phyloP scores from a whole-genome alignment of 768 basidiomycete genomes.

The Termitomyces sp. region DNA sequence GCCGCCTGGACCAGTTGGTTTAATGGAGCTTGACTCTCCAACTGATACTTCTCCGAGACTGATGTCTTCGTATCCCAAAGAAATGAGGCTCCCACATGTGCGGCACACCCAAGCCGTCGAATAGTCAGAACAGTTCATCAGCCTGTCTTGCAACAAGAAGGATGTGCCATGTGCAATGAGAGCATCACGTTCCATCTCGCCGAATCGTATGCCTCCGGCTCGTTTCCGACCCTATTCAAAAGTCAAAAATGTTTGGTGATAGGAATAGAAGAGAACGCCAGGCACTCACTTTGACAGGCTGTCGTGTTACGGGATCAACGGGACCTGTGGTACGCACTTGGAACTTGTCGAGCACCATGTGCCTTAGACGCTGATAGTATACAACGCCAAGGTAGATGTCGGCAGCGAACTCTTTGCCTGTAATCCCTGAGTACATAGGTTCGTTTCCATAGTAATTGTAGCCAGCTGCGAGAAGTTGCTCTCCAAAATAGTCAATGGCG shows the following conservation, averaged over 20 bases:
- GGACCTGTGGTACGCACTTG: constrained; percentile 98
- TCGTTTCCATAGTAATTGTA: constrained; percentile 99
- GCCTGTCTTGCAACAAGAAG: constrained; percentile 94
- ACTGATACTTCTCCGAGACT: constrained; percentile 61
- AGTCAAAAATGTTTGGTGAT: constrained; percentile 1
- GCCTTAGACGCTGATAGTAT: constrained; percentile 96
- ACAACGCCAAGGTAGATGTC: constrained; percentile 99
- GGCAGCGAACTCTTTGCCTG: constrained; percentile 96
- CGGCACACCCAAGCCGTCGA: constrained; percentile 99
- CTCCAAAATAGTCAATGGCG: constrained; percentile 96
- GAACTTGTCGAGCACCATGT: constrained; percentile 99
- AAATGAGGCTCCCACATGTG: constrained; percentile 92
- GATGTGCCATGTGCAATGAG: constrained; percentile 98
- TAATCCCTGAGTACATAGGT: constrained; percentile 99
- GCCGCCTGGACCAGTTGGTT: constrained; percentile 70
- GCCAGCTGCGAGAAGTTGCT: constrained; percentile 88
- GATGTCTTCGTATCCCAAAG: constrained; percentile 92
- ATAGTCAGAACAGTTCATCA: constrained; percentile 99
- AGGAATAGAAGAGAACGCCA: background rate
- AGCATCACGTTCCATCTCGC: constrained; percentile 99
- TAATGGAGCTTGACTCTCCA: constrained; percentile 46
- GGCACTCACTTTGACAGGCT: constrained; percentile 85
- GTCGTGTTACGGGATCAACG: constrained; percentile 91
- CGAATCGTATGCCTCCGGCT: constrained; percentile 97
- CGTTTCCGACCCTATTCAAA: constrained; percentile 84